These are phyloP conservation scores for Sclerotiophoma versabilis DNA, from an alignment of 2,329 filamentous ascomycete genomes.

Conservation along the genomic window DNA sequence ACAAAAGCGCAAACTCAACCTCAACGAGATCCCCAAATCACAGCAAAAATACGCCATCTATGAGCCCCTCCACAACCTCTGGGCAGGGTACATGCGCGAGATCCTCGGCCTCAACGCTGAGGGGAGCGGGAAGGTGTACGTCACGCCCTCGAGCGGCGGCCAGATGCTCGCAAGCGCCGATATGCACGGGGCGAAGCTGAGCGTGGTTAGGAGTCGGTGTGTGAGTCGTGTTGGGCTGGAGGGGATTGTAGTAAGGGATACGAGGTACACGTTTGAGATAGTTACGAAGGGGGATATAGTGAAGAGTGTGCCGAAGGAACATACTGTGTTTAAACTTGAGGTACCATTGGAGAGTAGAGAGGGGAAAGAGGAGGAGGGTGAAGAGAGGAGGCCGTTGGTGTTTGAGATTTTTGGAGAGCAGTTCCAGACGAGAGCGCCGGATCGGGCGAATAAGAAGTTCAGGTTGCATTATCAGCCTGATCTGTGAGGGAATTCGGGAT, in stretches of 20 bases:
- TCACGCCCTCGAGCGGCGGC: slow-evolving; percentile 67
- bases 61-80: slow-evolving; percentile 76
- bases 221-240: slow-evolving; percentile 80
- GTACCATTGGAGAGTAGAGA: slow-evolving; percentile 59
- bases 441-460: slow-evolving; percentile 90
- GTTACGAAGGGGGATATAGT: slow-evolving; percentile 74
- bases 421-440: slow-evolving; percentile 81
- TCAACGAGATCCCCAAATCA: slow-evolving; percentile 76
- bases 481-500: slow-evolving; percentile 60
- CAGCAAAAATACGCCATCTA: slow-evolving; percentile 78
- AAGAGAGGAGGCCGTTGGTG: slow-evolving; percentile 60
- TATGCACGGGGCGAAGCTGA: slow-evolving; percentile 84
- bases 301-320: slow-evolving; percentile 87
- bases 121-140: slow-evolving; percentile 48
- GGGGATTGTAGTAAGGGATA: slow-evolving; percentile 89
- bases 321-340: slow-evolving; percentile 81
- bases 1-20: slow-evolving; percentile 73
- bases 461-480: slow-evolving; percentile 81
- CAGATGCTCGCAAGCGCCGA: slow-evolving; percentile 84
- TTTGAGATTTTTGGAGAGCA: slow-evolving; percentile 91
- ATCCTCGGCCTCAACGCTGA: slow-evolving; percentile 68
- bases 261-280: slow-evolving; percentile 84
- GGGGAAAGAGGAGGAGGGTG: slow-evolving; percentile 20
- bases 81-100: slow-evolving; percentile 85
- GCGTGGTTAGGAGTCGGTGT: slow-evolving; percentile 83